Conservation (phyloP, 2,329 filamentous ascomycete genomes). For the Tolypocladium amazonense region DNA sequence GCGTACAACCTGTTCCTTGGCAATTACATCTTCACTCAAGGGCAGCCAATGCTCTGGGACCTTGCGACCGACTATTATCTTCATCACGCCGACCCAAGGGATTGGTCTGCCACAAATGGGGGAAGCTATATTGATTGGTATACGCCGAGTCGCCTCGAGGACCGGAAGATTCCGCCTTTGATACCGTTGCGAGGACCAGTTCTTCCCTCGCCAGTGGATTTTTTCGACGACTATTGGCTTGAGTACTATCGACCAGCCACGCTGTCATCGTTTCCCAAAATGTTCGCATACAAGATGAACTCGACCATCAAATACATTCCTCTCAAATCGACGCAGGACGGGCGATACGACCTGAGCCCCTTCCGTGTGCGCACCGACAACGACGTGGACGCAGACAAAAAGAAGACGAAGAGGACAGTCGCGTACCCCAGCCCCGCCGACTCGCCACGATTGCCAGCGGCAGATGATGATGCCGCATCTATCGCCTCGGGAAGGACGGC, state of each 20-base stretch:
- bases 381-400: conserved; percentile 51
- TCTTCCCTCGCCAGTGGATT: conserved; percentile 36
- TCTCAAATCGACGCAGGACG: conserved; percentile 59
- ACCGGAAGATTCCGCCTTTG: conserved; percentile 43
- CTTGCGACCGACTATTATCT: conserved; percentile 91
- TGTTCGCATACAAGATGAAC: conserved; percentile 88
- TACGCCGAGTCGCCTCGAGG: conserved; percentile 59
- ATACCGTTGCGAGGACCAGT: conserved; percentile 25
- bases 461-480: conserved; percentile 30
- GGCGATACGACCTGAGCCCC: conserved; percentile 74
- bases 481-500: conserved; percentile 25
- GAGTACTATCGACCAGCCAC: conserved; percentile 90
- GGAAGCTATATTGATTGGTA: conserved; percentile 86
- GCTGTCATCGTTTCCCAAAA: conserved; percentile 80
- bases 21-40: conserved; percentile 82
- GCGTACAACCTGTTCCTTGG: conserved; percentile 96
- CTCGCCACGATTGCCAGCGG: conserved; percentile 14
- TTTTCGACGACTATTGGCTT: conserved; percentile 91
- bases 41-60: conserved; percentile 95
- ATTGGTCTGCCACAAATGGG: conserved; percentile 51
- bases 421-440: conserved; percentile 55
- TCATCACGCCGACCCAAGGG: conserved; percentile 75
- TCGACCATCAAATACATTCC: conserved; percentile 78
- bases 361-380: conserved; percentile 67
- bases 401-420: conserved; percentile 55